Conservation (phyloP, 2,329 filamentous ascomycete species). For the Botrytis tulipae region DNA sequence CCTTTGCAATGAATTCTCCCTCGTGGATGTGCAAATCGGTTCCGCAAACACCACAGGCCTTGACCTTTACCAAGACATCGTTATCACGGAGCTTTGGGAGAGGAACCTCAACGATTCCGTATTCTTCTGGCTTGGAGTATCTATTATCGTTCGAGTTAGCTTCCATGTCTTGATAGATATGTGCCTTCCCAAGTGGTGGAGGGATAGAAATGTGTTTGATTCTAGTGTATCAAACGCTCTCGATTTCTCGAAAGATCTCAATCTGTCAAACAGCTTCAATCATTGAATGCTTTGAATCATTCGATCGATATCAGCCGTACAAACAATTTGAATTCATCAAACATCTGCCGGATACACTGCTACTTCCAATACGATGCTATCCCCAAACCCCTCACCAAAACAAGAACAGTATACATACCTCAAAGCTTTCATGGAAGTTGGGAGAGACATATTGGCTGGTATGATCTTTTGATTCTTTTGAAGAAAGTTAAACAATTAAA, state of each 20-base stretch:
- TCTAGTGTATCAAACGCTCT: not conserved
- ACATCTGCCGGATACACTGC: not conserved
- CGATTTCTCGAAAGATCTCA: not conserved
- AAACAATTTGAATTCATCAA: not conserved
- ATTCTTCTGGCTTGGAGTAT: conserved; percentile 62
- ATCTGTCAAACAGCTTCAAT: not conserved
- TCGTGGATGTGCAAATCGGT: conserved; percentile 59
- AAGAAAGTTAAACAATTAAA: not conserved
- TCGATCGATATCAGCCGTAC: not conserved
- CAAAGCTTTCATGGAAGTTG: conserved; percentile 55
- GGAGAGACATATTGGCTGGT: conserved; percentile 41
- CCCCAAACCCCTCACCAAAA: not conserved
- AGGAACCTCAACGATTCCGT: conserved; percentile 59
- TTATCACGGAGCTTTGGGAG: conserved; percentile 46
- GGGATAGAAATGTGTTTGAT: not conserved
- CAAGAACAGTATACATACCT: conserved; percentile 44
- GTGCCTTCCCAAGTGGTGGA: not conserved
- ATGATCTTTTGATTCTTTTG: conserved; percentile 9
- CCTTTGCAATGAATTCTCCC: conserved; percentile 62
- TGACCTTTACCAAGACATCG: conserved; percentile 56
- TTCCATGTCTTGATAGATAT: not conserved
- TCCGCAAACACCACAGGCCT: conserved; percentile 60
- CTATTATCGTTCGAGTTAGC: conserved; percentile 31
- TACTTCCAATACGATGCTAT: not conserved
- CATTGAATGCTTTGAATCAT: not conserved